phyloP scores from a whole-genome alignment of 1,139 yeast genomes.

The Taiozyma sp. region DNA sequence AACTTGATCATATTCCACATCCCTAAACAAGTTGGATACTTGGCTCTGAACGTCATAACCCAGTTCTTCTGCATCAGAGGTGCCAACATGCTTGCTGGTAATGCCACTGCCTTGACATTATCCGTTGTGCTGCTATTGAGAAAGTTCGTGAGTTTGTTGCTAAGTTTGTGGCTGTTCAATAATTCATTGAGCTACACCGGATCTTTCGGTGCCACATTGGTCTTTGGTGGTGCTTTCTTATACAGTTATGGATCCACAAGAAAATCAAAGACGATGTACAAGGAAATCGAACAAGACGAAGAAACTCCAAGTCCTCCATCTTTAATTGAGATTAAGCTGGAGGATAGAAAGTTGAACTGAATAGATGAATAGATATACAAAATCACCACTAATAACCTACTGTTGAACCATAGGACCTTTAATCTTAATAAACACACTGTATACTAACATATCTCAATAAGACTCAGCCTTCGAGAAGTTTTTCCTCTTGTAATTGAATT shows the following conservation, averaged over 20 bases:
- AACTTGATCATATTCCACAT: slow-evolving; percentile 8
- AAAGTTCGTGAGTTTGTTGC: slow-evolving; percentile 52
- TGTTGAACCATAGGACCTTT: too few relatives aligned
- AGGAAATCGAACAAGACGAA: background rate
- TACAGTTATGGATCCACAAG: slow-evolving; percentile 29
- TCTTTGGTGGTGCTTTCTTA: slow-evolving; percentile 47
- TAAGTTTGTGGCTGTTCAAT: slow-evolving; percentile 46
- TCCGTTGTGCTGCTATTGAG: slow-evolving; percentile 53
- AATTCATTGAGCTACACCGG: slow-evolving; percentile 36
- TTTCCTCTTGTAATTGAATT: too few relatives aligned
- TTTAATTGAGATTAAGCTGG: background rate
- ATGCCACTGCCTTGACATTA: slow-evolving; percentile 52
- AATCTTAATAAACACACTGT: too few relatives aligned
- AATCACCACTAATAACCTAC: too few relatives aligned
- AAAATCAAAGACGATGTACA: background rate
- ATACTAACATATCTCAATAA: too few relatives aligned
- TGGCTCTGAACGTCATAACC: slow-evolving; percentile 43
- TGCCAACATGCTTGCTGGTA: slow-evolving; percentile 55
- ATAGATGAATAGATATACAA: background rate
- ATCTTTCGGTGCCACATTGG: slow-evolving; percentile 41
- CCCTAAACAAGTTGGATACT: slow-evolving; percentile 25
- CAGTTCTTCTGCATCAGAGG: slow-evolving; percentile 64
- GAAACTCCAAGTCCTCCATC: background rate
- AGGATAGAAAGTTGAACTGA: background rate
- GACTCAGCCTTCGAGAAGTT: too few relatives aligned